phyloP scores from a whole-genome alignment of 2,329 filamentous ascomycete species.

The Pseudopithomyces chartarum region DNA sequence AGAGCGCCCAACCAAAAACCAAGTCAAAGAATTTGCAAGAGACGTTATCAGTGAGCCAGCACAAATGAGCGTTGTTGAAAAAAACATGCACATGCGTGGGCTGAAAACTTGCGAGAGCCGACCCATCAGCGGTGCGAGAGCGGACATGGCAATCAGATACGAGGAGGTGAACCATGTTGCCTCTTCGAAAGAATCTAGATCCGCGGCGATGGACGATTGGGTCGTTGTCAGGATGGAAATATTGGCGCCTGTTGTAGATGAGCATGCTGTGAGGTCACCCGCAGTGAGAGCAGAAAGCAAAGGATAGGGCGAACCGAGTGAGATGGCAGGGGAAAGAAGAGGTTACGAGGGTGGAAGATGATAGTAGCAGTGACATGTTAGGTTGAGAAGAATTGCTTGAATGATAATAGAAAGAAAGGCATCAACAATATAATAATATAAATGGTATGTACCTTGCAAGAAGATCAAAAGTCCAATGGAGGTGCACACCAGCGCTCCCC shows the following conservation, averaged over 20 bases:
- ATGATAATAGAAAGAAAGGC: neutral
- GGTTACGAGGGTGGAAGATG: too few relatives aligned
- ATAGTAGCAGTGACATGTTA: neutral
- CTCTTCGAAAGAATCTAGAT: slow-evolving; percentile 73
- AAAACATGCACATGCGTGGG: slow-evolving; percentile 67
- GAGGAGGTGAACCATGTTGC: slow-evolving; percentile 82
- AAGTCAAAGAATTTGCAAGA: slow-evolving; percentile 60
- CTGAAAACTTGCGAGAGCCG: slow-evolving; percentile 77
- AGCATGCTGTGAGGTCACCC: slow-evolving; percentile 12
- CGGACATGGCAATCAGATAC: slow-evolving; percentile 63
- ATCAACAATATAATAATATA: neutral
- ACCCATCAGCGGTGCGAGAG: slow-evolving; percentile 70
- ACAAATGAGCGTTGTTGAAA: slow-evolving; percentile 63
- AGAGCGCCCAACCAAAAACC: slow-evolving; percentile 72
- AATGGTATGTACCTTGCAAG: slow-evolving; percentile 56
- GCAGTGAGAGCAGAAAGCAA: neutral
- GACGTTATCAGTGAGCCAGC: slow-evolving; percentile 70
- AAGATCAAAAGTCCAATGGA: slow-evolving; percentile 65
- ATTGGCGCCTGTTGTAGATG: slow-evolving; percentile 60
- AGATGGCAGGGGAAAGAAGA: neutral
- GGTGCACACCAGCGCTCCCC: slow-evolving; percentile 52
- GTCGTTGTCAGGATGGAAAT: slow-evolving; percentile 83
- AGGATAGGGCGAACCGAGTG: neutral
- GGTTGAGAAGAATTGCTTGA: neutral
- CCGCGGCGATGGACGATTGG: slow-evolving; percentile 75